Percentiles rank a stretch among this genome's conserved stretches.
Conservation (phyloP, 2,329 filamentous ascomycete genomes). For the Xylaria sp. region DNA sequence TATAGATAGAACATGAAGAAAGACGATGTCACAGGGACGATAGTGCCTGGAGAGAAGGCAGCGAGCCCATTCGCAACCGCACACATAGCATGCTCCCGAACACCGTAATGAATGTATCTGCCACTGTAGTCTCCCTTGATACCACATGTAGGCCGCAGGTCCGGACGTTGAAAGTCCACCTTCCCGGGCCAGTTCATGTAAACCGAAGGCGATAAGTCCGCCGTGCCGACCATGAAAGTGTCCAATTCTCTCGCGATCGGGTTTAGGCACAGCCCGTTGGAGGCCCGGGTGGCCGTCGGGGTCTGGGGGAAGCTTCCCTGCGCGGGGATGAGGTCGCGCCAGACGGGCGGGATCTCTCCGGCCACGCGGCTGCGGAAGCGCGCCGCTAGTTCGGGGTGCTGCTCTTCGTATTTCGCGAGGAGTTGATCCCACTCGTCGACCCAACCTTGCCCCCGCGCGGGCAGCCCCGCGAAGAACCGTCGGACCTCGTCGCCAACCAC, state of each 20-base stretch:
- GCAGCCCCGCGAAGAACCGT: conserved; percentile 54
- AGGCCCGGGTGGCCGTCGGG: conserved; percentile 52
- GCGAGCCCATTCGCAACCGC: conserved; percentile 61
- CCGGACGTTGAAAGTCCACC: conserved; percentile 51
- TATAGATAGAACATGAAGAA: conserved; percentile 63
- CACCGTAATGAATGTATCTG: conserved; percentile 62
- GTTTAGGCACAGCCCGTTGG: conserved; percentile 52
- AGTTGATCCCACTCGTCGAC: conserved; percentile 53
- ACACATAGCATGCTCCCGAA: conserved; percentile 65
- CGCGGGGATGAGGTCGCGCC: conserved; percentile 53
- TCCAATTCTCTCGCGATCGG: conserved; percentile 45
- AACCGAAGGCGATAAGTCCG: conserved; percentile 50
- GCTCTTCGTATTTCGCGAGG: conserved; percentile 43
- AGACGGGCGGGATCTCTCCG: conserved; percentile 49
- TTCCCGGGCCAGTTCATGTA: conserved; percentile 55
- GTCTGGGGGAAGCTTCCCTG: conserved; percentile 46
- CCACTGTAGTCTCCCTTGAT: conserved; percentile 46
- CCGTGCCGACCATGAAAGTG: conserved; percentile 50
- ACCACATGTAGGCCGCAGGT: conserved; percentile 25
- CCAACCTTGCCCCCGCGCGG: conserved; percentile 47
- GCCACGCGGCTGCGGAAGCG: conserved; percentile 52
- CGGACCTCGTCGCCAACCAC: conserved; percentile 49
- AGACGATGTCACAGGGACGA: conserved; percentile 56
- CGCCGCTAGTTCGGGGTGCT: conserved; percentile 27
- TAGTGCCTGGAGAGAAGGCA: conserved; percentile 53